phyloP scores from a whole-genome alignment of 1,284 basidiomycete genomes.

The Gomphus bonarii region DNA sequence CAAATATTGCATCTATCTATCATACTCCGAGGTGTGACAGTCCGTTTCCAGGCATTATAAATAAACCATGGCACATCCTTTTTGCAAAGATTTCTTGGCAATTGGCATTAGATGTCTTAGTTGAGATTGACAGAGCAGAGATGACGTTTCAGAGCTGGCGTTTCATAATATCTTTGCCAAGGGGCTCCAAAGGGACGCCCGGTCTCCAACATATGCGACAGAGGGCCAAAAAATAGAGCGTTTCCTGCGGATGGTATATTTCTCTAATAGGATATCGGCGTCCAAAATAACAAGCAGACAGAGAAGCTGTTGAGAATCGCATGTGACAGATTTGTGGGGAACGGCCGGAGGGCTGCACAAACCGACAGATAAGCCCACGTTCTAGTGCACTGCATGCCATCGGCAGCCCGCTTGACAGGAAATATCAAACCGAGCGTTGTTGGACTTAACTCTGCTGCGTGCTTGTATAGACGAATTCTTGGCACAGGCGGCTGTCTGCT shows the following conservation, averaged over 20 bases:
- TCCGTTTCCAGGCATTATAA: background rate
- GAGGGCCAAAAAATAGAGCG: background rate
- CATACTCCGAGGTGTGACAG: background rate
- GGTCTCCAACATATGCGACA: too few species aligned
- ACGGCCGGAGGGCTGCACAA: background rate
- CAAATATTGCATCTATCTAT: background rate
- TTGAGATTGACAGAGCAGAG: background rate
- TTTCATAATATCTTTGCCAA: background rate
- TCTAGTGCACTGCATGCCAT: background rate
- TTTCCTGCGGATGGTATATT: background rate
- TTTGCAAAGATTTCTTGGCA: too few species aligned
- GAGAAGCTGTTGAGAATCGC: background rate
- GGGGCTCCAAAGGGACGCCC: too few species aligned
- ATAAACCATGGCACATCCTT: background rate
- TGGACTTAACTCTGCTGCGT: too few species aligned
- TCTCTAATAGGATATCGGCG: background rate
- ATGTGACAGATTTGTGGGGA: background rate
- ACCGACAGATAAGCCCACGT: background rate
- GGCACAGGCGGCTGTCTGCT: too few species aligned
- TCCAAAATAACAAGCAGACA: background rate
- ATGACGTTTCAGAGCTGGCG: too few species aligned
- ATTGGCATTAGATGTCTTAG: too few species aligned
- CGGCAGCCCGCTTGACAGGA: background rate
- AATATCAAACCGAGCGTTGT: background rate
- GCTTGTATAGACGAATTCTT: too few species aligned